Conservation (phyloP, 192 early-diverging fungal genomes). For the Lunasporangiospora selenospora region DNA sequence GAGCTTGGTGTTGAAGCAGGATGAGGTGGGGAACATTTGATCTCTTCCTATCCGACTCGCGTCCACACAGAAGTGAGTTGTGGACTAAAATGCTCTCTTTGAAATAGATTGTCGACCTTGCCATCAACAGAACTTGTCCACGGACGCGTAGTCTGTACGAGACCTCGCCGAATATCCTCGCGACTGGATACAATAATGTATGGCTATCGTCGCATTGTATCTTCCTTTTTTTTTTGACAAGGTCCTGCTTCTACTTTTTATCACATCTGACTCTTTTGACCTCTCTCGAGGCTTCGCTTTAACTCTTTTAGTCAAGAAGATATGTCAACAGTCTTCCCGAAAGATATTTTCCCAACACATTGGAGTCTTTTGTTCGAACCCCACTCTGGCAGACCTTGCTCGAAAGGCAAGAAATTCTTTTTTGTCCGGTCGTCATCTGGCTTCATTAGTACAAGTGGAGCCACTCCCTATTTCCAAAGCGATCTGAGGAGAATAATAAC, state of each 20-base stretch:
- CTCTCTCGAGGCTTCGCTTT: background rate
- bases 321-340: background rate
- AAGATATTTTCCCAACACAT: slow-evolving; percentile 14
- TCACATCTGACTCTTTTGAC: background rate
- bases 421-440: background rate
- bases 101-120: slow-evolving; percentile 9
- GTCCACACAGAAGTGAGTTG: no score
- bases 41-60: background rate
- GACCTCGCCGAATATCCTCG: slow-evolving; percentile 13
- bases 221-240: background rate
- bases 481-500: background rate
- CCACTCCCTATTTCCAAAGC: background rate
- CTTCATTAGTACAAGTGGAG: background rate
- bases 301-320: no score
- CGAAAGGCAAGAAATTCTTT: slow-evolving; percentile 5
- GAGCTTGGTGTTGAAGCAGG: background rate
- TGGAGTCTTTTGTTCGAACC: slow-evolving; percentile 22
- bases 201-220: background rate
- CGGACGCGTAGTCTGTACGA: background rate
- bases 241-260: background rate
- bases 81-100: background rate
- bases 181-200: slow-evolving; percentile 26
- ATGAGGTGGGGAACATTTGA: slow-evolving; percentile 4
- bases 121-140: slow-evolving; percentile 19
- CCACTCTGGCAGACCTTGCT: slow-evolving; percentile 13